Base-by-base conservation (phyloP, 192 early-diverging fungal species). In the Umbelopsis sp. region DNA sequence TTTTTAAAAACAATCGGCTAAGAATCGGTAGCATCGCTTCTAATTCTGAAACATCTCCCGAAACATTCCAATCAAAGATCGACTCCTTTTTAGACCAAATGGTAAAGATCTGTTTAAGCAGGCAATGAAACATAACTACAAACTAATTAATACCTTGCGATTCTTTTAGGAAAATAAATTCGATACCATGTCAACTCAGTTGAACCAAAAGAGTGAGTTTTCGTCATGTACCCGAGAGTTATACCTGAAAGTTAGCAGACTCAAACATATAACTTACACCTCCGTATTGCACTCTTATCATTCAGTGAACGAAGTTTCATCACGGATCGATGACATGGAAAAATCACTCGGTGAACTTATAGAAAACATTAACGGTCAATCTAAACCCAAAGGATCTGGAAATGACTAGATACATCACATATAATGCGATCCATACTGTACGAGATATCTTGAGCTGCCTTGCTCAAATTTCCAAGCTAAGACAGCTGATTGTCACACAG, bases 1-100 rank as follows among this genome's bases (percentile, higher is more conserved):
- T 31, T 14, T 31, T 3, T 17, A 62, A 0, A 26, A 0, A 0
- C 11, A 16, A 20, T 34, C 14, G 14, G 38, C 38, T 34, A 34
- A 20, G 17, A 34, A 2, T 29, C 2, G 16, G 8, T 2, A 16
- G 16, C 16, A 6, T 49, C 17, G 4, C 47, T 49, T n/a, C 10
- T 49, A 49, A 49, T 49, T 21, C 47, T n/a, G 6, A 14, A 16
- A 17, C 31, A 25, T 34, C 29, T 20, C 17, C 31, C 34, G 56
- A 17, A 29, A 11, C 26, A n/a, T 62, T 17, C 31, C 4, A 34
- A 22, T 32, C n/a, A 1, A 22, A 62, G 56, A 62, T 62, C 26
- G 56, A 62, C 31, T 62, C 56, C 2, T 62, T 62, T 62, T 62
- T 62, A n/a, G 56, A 62, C 2, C 56, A 62, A 62, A 62, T 62